Conservation (phyloP, 345 rosid genomes). For the Sonneratia caseolaris region DNA sequence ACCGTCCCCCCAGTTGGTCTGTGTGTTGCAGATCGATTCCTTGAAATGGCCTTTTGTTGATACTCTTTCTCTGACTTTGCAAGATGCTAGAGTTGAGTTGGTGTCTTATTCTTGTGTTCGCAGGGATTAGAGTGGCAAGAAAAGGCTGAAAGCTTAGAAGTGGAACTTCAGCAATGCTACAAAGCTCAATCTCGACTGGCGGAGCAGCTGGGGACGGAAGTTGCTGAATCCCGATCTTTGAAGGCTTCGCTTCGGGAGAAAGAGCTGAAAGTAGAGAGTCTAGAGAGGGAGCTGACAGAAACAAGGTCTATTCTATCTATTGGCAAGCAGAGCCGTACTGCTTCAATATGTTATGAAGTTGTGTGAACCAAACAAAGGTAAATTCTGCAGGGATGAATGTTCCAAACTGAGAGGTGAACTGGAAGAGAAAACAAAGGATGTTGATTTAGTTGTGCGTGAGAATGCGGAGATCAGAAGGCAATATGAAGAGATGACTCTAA, state of each 20-base stretch:
- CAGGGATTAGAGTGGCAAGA: slow-evolving; percentile 97
- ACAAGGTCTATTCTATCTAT: slow-evolving; percentile 32
- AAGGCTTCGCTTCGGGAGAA: slow-evolving; percentile 68
- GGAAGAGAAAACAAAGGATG: slow-evolving; percentile 51
- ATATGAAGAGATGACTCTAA: slow-evolving; percentile 48
- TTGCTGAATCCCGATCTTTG: slow-evolving; percentile 64
- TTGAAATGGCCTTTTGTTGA: too few relatives aligned
- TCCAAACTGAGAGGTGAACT: slow-evolving; percentile 42
- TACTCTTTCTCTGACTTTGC: background rate
- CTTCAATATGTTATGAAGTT: slow-evolving; percentile 7
- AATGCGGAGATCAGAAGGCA: slow-evolving; percentile 48
- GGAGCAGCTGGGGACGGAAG: slow-evolving; percentile 84
- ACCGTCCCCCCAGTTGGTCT: too few relatives aligned
- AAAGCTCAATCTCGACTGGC: slow-evolving; percentile 86
- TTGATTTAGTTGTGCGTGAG: slow-evolving; percentile 58
- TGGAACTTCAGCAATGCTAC: slow-evolving; percentile 84
- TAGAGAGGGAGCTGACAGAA: slow-evolving; percentile 40
- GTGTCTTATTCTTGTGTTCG: slow-evolving; percentile 7
- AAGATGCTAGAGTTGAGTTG: background rate
- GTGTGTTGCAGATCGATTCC: too few relatives aligned
- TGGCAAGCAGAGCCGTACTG: background rate
- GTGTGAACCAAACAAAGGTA: slow-evolving; percentile 5
- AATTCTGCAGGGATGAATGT: slow-evolving; percentile 51
- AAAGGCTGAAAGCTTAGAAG: slow-evolving; percentile 64
- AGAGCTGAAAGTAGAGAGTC: slow-evolving; percentile 35